Conservation (phyloP, 164 flowering plant species). For the Litsea cubeba region DNA sequence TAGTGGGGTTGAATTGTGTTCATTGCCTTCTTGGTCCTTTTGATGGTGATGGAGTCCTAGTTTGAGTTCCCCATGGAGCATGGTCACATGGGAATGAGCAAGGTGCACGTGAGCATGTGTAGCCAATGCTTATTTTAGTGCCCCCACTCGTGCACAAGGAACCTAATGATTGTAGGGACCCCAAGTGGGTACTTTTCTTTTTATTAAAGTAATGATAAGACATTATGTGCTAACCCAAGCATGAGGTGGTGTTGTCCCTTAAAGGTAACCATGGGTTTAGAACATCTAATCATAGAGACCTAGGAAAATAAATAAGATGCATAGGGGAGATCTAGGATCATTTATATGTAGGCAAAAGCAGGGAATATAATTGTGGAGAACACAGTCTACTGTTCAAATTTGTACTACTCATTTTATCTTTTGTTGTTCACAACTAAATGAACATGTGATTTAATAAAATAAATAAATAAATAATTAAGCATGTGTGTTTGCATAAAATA, state of each 20-base stretch:
- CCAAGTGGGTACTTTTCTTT: background rate
- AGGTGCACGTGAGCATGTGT: constrained; percentile 20
- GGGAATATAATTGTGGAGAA: too few relatives aligned
- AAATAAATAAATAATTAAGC: too few relatives aligned
- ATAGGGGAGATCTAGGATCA: too few relatives aligned
- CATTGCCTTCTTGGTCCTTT: too few relatives aligned
- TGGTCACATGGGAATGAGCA: constrained; percentile 17
- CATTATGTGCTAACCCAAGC: background rate
- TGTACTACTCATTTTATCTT: too few relatives aligned
- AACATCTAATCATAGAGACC: constrained; percentile 3
- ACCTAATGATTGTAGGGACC: constrained; percentile 18
- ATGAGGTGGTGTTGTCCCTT: constrained; percentile 2
- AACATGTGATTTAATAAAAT: too few relatives aligned
- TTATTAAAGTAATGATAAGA: background rate
- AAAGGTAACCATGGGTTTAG: constrained; percentile 1
- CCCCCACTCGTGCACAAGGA: constrained; percentile 18
- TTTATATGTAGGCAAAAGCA: too few relatives aligned
- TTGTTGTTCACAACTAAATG: too few relatives aligned
- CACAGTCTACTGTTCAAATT: too few relatives aligned
- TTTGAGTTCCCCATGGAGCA: constrained; percentile 1
- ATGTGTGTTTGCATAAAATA: too few relatives aligned
- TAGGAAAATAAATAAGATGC: background rate
- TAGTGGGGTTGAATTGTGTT: background rate
- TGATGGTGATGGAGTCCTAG: background rate
- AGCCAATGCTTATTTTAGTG: constrained; percentile 5